A percentile compares a stretch with the other conserved stretches of the same genome.
Evolutionary conservation across 768 basidiomycete genomes (phyloP).

Genomic region (Agaricus sinodeliciosus): DNA sequence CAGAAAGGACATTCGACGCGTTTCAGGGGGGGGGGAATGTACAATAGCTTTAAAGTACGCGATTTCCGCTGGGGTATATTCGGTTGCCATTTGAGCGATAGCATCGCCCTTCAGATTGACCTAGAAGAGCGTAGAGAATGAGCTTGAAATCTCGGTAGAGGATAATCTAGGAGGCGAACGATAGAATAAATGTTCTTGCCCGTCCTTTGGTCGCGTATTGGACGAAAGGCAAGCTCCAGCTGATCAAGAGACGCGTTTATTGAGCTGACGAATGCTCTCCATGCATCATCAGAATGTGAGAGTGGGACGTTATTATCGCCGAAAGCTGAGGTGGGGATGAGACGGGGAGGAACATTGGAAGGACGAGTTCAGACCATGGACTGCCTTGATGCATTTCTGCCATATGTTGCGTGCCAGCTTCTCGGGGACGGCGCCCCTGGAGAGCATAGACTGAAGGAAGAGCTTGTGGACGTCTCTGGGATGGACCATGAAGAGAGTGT

Average conservation of each 20-base stretch:
- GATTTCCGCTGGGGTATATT: constrained; percentile 74
- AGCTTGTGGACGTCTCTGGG: constrained; percentile 66
- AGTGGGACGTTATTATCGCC: neutral
- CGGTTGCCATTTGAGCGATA: constrained; percentile 79
- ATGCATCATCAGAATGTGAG: constrained; percentile 52
- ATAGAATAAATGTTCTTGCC: constrained; percentile 63
- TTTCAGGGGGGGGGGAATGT: constrained; percentile 23
- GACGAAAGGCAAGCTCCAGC: constrained; percentile 68
- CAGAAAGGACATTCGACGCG: neutral
- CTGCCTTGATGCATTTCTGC: constrained; percentile 59
- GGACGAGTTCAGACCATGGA: constrained; percentile 45
- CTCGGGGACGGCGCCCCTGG: constrained; percentile 60
- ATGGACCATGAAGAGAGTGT: constrained; percentile 21
- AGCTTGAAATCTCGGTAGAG: neutral
- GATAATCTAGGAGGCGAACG: constrained; percentile 33
- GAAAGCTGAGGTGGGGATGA: constrained; percentile 10
- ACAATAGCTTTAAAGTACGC: constrained; percentile 82
- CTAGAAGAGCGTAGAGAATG: constrained; percentile 28
- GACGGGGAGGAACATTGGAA: neutral
- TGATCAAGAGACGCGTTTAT: constrained; percentile 61
- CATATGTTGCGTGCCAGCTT: constrained; percentile 61
- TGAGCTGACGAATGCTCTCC: constrained; percentile 51
- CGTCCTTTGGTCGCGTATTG: constrained; percentile 53
- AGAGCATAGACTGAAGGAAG: constrained; percentile 74
- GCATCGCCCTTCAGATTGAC: constrained; percentile 78